These are phyloP conservation scores for Geranomyces variabilis DNA, from an alignment of 192 early-diverging fungal genomes.

Conservation along the genomic window DNA sequence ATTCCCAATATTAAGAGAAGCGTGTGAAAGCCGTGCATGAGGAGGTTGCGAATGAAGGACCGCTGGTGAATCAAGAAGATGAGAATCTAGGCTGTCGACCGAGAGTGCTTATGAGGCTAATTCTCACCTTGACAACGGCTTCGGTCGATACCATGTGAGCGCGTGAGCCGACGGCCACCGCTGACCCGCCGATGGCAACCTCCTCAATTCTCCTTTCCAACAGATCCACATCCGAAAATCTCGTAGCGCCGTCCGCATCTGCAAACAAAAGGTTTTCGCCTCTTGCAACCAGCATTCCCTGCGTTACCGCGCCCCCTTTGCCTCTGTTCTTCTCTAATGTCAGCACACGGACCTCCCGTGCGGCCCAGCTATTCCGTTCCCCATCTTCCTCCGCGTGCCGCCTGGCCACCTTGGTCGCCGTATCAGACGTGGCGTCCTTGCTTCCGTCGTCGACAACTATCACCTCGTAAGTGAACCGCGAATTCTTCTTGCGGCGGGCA, in stretches of 20 bases:
- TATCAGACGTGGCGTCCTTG: slow-evolving; percentile 71
- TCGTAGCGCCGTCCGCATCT: slow-evolving; percentile 95
- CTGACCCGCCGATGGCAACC: slow-evolving; percentile 47
- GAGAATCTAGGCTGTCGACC: neutral
- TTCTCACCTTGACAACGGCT: slow-evolving; percentile 80
- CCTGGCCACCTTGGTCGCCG: slow-evolving; percentile 60
- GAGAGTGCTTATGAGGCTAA: neutral
- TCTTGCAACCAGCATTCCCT: slow-evolving; percentile 81
- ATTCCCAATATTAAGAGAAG: slow-evolving; percentile 87
- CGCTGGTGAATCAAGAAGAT: slow-evolving; percentile 59
- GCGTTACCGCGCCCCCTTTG: slow-evolving; percentile 91
- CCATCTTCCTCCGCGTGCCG: slow-evolving; percentile 10
- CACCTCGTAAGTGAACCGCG: slow-evolving; percentile 76
- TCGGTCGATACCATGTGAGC: slow-evolving; percentile 86
- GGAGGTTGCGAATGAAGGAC: slow-evolving; percentile 86
- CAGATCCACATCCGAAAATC: slow-evolving; percentile 81
- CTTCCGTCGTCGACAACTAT: slow-evolving; percentile 94
- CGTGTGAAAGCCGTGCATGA: slow-evolving; percentile 94
- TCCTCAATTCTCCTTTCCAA: slow-evolving; percentile 51
- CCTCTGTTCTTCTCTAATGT: slow-evolving; percentile 82
- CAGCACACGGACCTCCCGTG: slow-evolving; percentile 71
- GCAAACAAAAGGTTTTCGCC: slow-evolving; percentile 85
- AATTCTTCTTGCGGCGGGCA: slow-evolving; percentile 37
- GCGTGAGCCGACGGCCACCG: slow-evolving; percentile 85
- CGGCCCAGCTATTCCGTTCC: slow-evolving; percentile 9